A percentile compares a stretch with the other conserved stretches of the same genome.
These are phyloP conservation scores for Globisporangium radiosum DNA, from an alignment of 352 stramenopile genomes.

Conservation along the genomic window DNA sequence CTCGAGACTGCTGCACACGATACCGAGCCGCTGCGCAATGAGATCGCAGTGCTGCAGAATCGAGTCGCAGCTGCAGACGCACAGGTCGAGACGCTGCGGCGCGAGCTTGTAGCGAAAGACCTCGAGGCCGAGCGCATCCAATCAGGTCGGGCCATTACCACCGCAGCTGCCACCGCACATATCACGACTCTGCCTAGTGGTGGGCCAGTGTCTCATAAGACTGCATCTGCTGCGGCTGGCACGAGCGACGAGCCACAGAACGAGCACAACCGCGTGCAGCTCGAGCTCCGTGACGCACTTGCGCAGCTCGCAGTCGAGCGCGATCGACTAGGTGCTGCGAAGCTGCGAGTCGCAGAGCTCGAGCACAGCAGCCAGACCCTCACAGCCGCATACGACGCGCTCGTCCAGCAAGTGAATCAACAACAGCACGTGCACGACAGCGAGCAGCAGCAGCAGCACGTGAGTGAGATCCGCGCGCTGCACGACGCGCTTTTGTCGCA, in stretches of 20 bases:
- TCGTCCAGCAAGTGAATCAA: constrained; percentile 10
- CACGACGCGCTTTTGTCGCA: constrained; percentile 34
- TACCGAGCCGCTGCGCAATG: constrained; percentile 7
- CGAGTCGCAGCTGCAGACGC: constrained; percentile 12
- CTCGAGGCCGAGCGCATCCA: constrained; percentile 31
- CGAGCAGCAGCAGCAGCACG: background rate
- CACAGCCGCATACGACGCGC: background rate
- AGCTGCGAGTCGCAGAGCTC: constrained; percentile 16
- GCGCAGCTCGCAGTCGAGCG: constrained; percentile 25
- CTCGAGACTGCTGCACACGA: constrained; percentile 12
- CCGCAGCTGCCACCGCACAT: constrained; percentile 22
- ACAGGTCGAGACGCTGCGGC: constrained; percentile 28
- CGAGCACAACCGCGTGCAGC: constrained; percentile 16
- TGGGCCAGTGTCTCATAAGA: no score
- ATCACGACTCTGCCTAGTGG: constrained; percentile 7
- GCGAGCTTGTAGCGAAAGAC: constrained; percentile 36
- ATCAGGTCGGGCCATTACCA: background rate
- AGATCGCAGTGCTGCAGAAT: constrained; percentile 18
- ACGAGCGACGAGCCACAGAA: constrained; percentile 19
- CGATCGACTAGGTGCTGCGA: constrained; percentile 14
- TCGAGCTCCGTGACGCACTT: constrained; percentile 12
- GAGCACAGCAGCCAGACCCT: constrained; percentile 15
- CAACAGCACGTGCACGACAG: no score
- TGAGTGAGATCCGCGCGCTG: constrained; percentile 23
- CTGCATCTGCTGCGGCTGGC: constrained; percentile 1